Percentiles rank a stretch among this genome's conserved stretches.
phyloP scores from a whole-genome alignment of 129 eudicot genomes.

The Escallonia herrerae region DNA sequence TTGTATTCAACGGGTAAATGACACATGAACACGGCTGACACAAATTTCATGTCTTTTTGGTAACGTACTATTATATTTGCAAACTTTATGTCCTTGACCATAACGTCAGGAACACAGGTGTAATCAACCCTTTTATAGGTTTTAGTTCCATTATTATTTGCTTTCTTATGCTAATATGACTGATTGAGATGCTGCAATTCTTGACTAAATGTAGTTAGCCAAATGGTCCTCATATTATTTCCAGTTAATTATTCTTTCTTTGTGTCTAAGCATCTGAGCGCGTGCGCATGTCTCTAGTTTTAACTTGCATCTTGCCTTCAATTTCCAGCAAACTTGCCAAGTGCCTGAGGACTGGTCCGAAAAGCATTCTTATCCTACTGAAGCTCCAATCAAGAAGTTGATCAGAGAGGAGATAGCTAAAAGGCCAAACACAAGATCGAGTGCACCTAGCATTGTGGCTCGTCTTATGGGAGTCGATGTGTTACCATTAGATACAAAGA shows the following conservation, averaged over 20 bases:
- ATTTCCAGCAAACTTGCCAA: slow-evolving; percentile 36
- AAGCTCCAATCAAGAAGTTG: slow-evolving; percentile 88
- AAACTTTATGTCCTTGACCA: no score
- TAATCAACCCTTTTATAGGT: no score
- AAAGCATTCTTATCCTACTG: slow-evolving; percentile 30
- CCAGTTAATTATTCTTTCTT: no score
- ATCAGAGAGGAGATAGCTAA: slow-evolving; percentile 65
- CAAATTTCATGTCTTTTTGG: no score
- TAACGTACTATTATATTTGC: no score
- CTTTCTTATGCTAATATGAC: not conserved
- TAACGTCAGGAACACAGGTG: no score
- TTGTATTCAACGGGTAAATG: no score
- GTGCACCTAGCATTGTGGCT: slow-evolving; percentile 77
- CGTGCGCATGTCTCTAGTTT: not conserved
- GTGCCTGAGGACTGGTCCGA: slow-evolving; percentile 34
- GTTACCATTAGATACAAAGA: slow-evolving; percentile 50
- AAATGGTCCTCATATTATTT: not conserved
- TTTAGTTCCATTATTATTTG: not conserved
- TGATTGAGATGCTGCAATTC: not conserved
- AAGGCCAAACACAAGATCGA: slow-evolving; percentile 44
- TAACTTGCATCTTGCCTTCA: slow-evolving; percentile 2
- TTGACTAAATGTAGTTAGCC: not conserved
- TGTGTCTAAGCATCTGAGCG: not conserved
- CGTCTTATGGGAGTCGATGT: slow-evolving; percentile 91
- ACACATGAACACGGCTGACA: no score